Evolutionary conservation across 768 basidiomycete species (phyloP), one percentile per base, ranked within the genome.

Genomic region (Mycena amicta): DNA sequence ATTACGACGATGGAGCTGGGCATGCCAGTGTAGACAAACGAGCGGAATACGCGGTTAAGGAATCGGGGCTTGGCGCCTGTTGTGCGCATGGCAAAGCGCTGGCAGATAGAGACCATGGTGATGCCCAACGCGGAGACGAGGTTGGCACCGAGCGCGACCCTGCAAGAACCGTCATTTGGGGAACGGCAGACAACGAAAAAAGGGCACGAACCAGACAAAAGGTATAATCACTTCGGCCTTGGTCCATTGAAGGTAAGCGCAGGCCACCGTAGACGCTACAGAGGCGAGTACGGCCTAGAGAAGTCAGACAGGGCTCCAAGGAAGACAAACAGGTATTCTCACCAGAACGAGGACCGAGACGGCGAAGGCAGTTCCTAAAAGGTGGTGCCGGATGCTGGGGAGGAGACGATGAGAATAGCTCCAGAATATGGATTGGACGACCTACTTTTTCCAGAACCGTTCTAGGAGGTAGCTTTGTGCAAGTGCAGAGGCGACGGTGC

Each of bases 401-500:
- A 45, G 4, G 33, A 20, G 3, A 41, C 27, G 3, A 13, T 55
- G 25, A 57, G 40, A n/a, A 30, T 3, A 25, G 8, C 16, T n/a
- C 4, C 28, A 23, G 20, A 15, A 25, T 16, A 37, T 12, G 15
- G 2, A 27, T 15, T 20, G 16, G 47, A 45, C 6, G 22, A n/a
- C 27, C 1, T 23, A 62, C 61, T 62, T 62, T 53, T 49, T 62
- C 57, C 56, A 62, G 46, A 62, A 62, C 5, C 56, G 56, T n/a
- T 53, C 50, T 6, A 62, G 16, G n/a, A 62, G 22, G 23, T 43
- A 56, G 28, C 41, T 53, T 30, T 62, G 61, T 1, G 50, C 41
- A 20, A 56, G 18, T 12, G 41, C 53, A 25, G 30, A 13, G 4
- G 37, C 28, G 18, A 30, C 50, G 16, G 57, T 53, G 25, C 53